Conservation (phyloP, 2,329 filamentous ascomycete genomes). For the Botrytis fragariae region DNA sequence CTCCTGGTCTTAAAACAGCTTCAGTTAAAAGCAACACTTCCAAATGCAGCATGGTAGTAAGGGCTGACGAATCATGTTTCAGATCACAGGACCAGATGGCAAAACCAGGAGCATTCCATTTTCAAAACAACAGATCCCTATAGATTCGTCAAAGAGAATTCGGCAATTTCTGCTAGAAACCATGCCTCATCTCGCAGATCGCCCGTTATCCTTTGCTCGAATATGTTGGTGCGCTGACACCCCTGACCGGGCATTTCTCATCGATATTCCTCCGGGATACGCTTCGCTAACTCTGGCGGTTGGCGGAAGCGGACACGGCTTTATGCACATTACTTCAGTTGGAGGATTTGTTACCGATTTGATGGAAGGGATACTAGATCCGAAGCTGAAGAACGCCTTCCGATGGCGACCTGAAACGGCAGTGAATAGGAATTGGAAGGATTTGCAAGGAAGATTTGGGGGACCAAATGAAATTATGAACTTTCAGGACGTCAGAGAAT, state of each 20-base stretch:
- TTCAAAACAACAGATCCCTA: slow-evolving; percentile 43
- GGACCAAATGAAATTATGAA: slow-evolving; percentile 49
- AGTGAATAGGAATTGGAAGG: slow-evolving; percentile 45
- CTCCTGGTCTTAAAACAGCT: background rate
- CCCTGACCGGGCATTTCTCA: slow-evolving; percentile 52
- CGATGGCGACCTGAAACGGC: slow-evolving; percentile 53
- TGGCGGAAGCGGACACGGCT: slow-evolving; percentile 53
- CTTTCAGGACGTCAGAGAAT: slow-evolving; percentile 44
- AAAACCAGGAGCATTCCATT: slow-evolving; percentile 25
- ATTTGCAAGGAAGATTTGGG: slow-evolving; percentile 49
- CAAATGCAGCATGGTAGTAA: background rate
- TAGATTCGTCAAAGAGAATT: slow-evolving; percentile 47
- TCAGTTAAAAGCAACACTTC: background rate
- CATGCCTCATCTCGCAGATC: slow-evolving; percentile 51
- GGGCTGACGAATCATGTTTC: background rate
- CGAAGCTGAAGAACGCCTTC: slow-evolving; percentile 44
- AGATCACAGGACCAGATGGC: slow-evolving; percentile 11
- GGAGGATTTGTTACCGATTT: slow-evolving; percentile 50
- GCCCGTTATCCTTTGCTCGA: slow-evolving; percentile 49
- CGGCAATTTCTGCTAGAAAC: slow-evolving; percentile 49
- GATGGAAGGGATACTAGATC: slow-evolving; percentile 46
- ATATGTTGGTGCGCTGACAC: slow-evolving; percentile 60
- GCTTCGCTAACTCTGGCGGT: slow-evolving; percentile 47
- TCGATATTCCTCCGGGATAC: slow-evolving; percentile 48
- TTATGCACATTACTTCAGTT: slow-evolving; percentile 51